Conservation (phyloP, 2,329 filamentous ascomycete species). For the Beauveria scarabaeidicola region DNA sequence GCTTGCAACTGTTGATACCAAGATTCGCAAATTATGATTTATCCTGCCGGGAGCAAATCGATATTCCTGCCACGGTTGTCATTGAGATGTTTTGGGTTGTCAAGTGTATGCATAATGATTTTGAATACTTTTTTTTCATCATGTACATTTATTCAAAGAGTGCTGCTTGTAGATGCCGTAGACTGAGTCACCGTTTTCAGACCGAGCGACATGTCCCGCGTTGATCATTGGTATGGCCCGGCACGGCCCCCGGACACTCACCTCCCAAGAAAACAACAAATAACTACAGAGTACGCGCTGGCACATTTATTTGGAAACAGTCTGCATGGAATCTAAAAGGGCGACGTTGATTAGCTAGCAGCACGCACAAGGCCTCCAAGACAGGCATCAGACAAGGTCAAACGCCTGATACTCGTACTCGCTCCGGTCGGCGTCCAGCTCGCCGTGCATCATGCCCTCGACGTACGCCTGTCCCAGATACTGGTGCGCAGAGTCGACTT, state of each 20-base stretch:
- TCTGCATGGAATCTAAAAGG: not conserved
- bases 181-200: not conserved
- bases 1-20: slow-evolving; percentile 1
- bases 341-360: not conserved
- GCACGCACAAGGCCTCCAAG: not conserved
- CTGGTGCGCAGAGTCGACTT: not conserved
- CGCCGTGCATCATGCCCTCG: not conserved
- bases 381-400: not conserved
- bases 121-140: not conserved
- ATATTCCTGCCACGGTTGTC: not conserved
- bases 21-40: not conserved
- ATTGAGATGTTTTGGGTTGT: not conserved
- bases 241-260: no score
- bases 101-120: not conserved
- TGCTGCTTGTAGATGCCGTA: not conserved
- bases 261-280: no score
- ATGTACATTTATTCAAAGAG: no score
- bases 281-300: no score
- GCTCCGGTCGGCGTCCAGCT: not conserved
- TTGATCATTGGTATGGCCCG: not conserved
- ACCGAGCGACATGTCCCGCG: not conserved
- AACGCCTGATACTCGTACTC: not conserved
- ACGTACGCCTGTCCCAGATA: not conserved
- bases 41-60: not conserved
- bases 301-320: not conserved